Percentiles rank a stretch among this genome's conserved stretches.
Conservation (phyloP, 202 grass and related monocot species). For the Hordeum pubiflorum region DNA sequence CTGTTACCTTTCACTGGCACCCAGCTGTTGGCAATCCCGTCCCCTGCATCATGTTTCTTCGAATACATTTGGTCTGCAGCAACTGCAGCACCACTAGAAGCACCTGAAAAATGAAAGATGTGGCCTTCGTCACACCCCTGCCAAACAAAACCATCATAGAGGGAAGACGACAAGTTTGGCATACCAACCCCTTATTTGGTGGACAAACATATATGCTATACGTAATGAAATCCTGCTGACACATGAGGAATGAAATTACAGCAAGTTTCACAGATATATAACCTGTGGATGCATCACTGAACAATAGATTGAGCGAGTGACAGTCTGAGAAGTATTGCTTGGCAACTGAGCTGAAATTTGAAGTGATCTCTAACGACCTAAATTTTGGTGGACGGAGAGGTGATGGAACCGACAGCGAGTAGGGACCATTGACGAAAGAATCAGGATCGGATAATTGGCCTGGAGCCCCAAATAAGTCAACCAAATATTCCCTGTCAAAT, state of each 20-base stretch:
- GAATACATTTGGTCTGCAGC: slow-evolving; percentile 27
- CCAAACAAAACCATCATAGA: slow-evolving; percentile 16
- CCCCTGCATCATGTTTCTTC: slow-evolving; percentile 34
- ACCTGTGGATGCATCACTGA: slow-evolving; percentile 68
- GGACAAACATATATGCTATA: slow-evolving; percentile 9
- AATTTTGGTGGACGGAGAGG: slow-evolving; percentile 85
- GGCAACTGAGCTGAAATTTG: slow-evolving; percentile 73
- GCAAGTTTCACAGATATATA: background rate
- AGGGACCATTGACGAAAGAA: slow-evolving; percentile 83
- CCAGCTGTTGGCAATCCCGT: slow-evolving; percentile 24
- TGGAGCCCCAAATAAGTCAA: slow-evolving; percentile 75
- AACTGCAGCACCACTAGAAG: slow-evolving; percentile 21
- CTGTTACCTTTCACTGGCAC: slow-evolving; percentile 32
- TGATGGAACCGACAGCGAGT: slow-evolving; percentile 66
- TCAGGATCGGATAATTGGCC: slow-evolving; percentile 78
- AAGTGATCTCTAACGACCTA: slow-evolving; percentile 54
- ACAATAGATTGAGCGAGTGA: slow-evolving; percentile 81
- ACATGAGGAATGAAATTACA: background rate
- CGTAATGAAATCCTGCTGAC: background rate
- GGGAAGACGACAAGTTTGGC: slow-evolving; percentile 3
- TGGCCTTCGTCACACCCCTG: background rate
- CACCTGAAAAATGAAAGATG: slow-evolving; percentile 24
- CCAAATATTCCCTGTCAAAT: slow-evolving; percentile 71
- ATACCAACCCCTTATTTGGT: slow-evolving; percentile 14
- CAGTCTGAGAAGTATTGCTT: slow-evolving; percentile 92